A percentile compares a stretch with the other conserved stretches of the same genome.
Conservation (phyloP, 345 rosid species). For the Clarkia xantiana region DNA sequence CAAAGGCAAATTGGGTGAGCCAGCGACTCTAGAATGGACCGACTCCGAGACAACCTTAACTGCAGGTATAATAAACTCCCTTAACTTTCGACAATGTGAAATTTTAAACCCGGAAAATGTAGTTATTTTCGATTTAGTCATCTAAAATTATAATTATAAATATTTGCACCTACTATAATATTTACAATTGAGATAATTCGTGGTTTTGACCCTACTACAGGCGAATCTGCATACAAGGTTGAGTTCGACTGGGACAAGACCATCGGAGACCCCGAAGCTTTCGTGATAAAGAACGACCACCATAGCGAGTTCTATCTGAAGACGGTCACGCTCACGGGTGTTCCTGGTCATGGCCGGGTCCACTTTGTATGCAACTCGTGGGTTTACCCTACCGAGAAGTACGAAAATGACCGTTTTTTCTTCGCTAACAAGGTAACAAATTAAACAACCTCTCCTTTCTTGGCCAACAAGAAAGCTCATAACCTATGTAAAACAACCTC, state of each 20-base stretch:
- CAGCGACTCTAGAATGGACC: slow-evolving; percentile 19
- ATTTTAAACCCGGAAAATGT: no score
- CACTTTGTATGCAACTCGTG: slow-evolving; percentile 40
- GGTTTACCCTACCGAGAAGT: slow-evolving; percentile 24
- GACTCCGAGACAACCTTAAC: slow-evolving; percentile 6
- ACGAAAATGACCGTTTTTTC: slow-evolving; percentile 23
- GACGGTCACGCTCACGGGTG: slow-evolving; percentile 24
- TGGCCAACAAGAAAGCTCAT: no score
- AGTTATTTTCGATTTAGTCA: no score
- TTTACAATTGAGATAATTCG: no score
- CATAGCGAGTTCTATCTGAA: slow-evolving; percentile 28
- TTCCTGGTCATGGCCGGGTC: slow-evolving; percentile 25
- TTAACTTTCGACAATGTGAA: no score
- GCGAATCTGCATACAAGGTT: slow-evolving; percentile 20
- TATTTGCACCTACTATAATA: no score
- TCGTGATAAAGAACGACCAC: slow-evolving; percentile 25
- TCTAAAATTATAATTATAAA: no score
- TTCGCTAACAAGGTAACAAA: slow-evolving; percentile 28
- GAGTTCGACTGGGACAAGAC: slow-evolving; percentile 24
- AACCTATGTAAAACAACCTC: no score
- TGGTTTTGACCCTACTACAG: slow-evolving; percentile 11
- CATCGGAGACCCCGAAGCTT: slow-evolving; percentile 25
- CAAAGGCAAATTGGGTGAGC: slow-evolving; percentile 20
- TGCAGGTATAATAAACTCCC: no score
- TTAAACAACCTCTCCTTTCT: no score